Base-by-base conservation (phyloP, 2,329 filamentous ascomycete genomes). In the Orbilia javanica region DNA sequence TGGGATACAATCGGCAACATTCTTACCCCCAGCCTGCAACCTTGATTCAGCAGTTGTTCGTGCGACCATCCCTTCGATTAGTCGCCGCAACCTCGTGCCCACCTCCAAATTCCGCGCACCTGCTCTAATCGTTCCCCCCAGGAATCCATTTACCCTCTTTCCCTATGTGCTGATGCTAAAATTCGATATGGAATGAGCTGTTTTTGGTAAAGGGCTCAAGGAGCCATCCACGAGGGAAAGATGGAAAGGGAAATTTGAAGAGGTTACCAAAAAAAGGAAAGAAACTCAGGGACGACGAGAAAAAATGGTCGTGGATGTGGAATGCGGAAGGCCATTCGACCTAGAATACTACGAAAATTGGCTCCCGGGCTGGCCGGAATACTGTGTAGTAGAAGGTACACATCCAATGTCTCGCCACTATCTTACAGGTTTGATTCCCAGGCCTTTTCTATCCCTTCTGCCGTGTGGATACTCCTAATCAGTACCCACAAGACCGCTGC, bases 1-100 rank as follows among this genome's bases (percentile, higher is more conserved):
- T 68, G 25, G 74, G 74, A 57, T 57, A n/a, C 39, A 71, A 78
- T 72, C 74, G 52, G 67, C 74, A 78, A 42, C 42, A 36, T 71
- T 39, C 18, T 20, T 20, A 55, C 18, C n/a, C n/a, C n/a, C n/a
- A n/a, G 31, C 52, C 31, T 57, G 53, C 60, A 65, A 46, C 63
- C 71, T 63, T 46, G 34, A 70, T 65, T 18, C 50, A 34, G 57
- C 36, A 76, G 48, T 22, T 50, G 34, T 50, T 66, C 55, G 57
- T 66, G 66, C 66, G 65, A 66, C 65, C 64, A 36, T 52, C 44
- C 44, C 18, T 53, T 36, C 22, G 42, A 46, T 70, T 46, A 64
- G 34, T 69, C 71, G 53, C 60, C 60, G 65, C 63, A 63, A 63
- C 20, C 48, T 66, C 48, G 60, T 65, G 57, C 39, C 60, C 29